Conservation (phyloP, 495 filamentous ascomycete genomes). For the Cercophora samala region DNA sequence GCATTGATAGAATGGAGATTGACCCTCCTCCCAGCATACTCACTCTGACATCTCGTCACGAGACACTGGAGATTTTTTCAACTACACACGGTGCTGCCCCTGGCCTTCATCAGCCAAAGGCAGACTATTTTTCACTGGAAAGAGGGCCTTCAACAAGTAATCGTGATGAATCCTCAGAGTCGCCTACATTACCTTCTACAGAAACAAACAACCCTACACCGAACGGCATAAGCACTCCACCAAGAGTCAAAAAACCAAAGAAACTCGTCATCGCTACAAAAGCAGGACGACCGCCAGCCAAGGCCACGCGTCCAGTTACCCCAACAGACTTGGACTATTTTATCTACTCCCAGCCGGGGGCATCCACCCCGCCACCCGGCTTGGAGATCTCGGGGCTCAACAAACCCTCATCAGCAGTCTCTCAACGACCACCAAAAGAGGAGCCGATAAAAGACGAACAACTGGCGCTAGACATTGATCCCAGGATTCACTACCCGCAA, state of each 20-base stretch:
- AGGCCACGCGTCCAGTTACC: background rate
- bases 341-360: conserved; percentile 22
- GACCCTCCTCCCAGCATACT: background rate
- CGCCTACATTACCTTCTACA: background rate
- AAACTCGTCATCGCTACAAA: background rate
- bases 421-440: background rate
- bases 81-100: background rate
- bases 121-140: background rate
- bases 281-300: background rate
- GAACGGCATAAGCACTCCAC: background rate
- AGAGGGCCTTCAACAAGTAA: background rate
- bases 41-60: background rate
- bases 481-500: conserved; percentile 41
- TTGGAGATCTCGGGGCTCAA: background rate
- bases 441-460: conserved; percentile 21
- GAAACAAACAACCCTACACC: background rate
- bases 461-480: conserved; percentile 38
- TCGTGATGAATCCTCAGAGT: background rate
- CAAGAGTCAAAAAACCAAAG: background rate
- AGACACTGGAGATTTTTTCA: background rate
- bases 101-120: background rate
- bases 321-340: conserved; percentile 16
- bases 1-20: background rate
- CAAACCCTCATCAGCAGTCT: background rate
- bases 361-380: conserved; percentile 15